A percentile compares a stretch with the other conserved stretches of the same genome.
These are phyloP conservation scores for Simmondsia chinensis DNA, from an alignment of 148 eudicot species.

Conservation along the genomic window DNA sequence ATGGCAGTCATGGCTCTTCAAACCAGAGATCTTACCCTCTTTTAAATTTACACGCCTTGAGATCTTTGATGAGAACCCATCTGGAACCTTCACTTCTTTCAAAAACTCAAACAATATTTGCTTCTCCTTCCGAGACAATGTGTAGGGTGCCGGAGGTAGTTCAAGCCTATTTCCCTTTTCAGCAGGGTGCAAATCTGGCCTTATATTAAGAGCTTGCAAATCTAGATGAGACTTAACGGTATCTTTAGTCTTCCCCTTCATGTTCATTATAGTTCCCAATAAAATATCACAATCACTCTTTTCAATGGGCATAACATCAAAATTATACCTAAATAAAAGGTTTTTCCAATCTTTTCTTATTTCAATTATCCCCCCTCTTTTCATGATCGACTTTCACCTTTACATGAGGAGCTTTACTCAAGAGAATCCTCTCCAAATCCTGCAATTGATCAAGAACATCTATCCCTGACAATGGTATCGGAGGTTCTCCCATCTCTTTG, in stretches of 20 bases:
- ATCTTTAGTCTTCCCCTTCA: conserved; percentile 2
- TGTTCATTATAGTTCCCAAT: background rate
- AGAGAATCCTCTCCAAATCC: background rate
- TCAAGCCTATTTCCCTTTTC: background rate
- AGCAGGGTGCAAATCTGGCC: background rate
- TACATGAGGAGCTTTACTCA: background rate
- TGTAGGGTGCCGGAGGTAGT: background rate
- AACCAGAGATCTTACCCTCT: background rate
- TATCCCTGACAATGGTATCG: background rate
- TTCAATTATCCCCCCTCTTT: conserved; percentile 2
- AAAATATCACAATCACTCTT: background rate
- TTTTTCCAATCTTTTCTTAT: no score
- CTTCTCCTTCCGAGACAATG: background rate
- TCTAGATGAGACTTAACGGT: background rate
- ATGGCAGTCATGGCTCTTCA: conserved; percentile 7
- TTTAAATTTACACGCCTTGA: background rate
- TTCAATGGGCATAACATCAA: no score
- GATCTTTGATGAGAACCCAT: conserved; percentile 6
- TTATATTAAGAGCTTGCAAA: background rate
- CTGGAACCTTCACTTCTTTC: conserved; percentile 5
- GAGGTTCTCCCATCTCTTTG: no score
- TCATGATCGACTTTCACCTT: background rate
- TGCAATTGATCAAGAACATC: no score
- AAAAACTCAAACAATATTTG: background rate
- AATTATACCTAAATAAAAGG: no score